Percentiles rank a stretch among this genome's conserved stretches.
Conservation (phyloP, 31 red algal genomes). For the Asparagopsis taxiformis region DNA sequence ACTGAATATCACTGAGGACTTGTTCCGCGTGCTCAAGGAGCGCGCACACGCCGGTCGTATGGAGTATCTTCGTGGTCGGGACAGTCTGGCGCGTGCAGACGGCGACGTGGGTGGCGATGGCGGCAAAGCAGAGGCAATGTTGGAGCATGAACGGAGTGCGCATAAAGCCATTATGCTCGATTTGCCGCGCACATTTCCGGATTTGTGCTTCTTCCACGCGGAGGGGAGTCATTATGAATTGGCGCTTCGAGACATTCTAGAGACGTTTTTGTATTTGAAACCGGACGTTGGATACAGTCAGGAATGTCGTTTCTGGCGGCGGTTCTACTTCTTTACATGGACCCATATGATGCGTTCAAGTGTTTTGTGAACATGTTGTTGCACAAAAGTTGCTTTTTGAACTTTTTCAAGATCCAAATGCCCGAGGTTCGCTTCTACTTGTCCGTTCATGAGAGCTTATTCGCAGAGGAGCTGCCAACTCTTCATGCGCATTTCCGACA, state of each 20-base stretch:
- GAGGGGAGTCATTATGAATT: slow-evolving; percentile 82
- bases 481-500: slow-evolving; percentile 73
- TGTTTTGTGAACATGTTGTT: slow-evolving; percentile 93
- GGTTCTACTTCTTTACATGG: slow-evolving; percentile 91
- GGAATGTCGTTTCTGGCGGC: slow-evolving; percentile 97
- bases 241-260: slow-evolving; percentile 78
- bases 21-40: slow-evolving; percentile 92
- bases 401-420: slow-evolving; percentile 96
- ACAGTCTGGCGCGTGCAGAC: slow-evolving; percentile 69
- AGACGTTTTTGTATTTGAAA: slow-evolving; percentile 90
- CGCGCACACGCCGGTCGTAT: slow-evolving; percentile 64
- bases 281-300: slow-evolving; percentile 98
- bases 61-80: slow-evolving; percentile 64
- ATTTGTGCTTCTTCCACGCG: slow-evolving; percentile 90
- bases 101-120: slow-evolving; percentile 85
- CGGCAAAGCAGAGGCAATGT: slow-evolving; percentile 66
- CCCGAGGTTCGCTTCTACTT: slow-evolving; percentile 94
- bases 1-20: slow-evolving; percentile 78
- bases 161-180: slow-evolving; percentile 98
- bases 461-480: slow-evolving; percentile 78
- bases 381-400: slow-evolving; percentile 84
- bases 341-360: slow-evolving; percentile 81
- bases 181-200: slow-evolving; percentile 94
- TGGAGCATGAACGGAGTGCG: slow-evolving; percentile 65
- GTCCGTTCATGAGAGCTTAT: slow-evolving; percentile 68